Evolutionary conservation across 768 basidiomycete species (phyloP).

Genomic region (Termitomyces sp.): DNA sequence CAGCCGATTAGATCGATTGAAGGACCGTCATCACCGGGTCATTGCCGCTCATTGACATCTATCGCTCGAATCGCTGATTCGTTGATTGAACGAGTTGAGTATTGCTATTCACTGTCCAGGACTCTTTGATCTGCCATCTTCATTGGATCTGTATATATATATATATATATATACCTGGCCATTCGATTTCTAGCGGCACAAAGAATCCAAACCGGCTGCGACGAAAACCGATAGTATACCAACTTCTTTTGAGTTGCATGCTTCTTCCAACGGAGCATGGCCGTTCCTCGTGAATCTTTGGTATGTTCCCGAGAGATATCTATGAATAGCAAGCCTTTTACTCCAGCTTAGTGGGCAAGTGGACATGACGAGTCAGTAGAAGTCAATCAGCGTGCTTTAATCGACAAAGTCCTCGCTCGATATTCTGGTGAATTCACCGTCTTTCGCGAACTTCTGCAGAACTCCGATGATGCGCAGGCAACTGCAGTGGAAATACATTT

Average conservation of each 20-base stretch:
- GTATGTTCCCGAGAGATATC: conserved; percentile 9
- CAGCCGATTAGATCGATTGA: neutral
- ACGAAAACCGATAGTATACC: neutral
- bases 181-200: neutral
- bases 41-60: no score
- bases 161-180: neutral
- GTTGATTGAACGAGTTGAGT: neutral
- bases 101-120: neutral
- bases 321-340: neutral
- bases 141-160: neutral
- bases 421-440: conserved; percentile 93
- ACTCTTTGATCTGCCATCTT: neutral
- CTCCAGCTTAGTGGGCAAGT: conserved; percentile 36
- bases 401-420: conserved; percentile 93
- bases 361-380: conserved; percentile 81
- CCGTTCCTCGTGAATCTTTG: conserved; percentile 22
- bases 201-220: neutral
- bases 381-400: conserved; percentile 93
- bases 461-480: conserved; percentile 88
- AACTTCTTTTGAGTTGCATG: neutral
- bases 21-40: neutral
- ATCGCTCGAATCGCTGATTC: no score
- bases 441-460: conserved; percentile 85
- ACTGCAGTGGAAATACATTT: conserved; percentile 75
- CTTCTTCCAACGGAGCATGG: conserved; percentile 6